phyloP scores from a whole-genome alignment of 2,329 filamentous ascomycete genomes.

The Catunica adiposa region DNA sequence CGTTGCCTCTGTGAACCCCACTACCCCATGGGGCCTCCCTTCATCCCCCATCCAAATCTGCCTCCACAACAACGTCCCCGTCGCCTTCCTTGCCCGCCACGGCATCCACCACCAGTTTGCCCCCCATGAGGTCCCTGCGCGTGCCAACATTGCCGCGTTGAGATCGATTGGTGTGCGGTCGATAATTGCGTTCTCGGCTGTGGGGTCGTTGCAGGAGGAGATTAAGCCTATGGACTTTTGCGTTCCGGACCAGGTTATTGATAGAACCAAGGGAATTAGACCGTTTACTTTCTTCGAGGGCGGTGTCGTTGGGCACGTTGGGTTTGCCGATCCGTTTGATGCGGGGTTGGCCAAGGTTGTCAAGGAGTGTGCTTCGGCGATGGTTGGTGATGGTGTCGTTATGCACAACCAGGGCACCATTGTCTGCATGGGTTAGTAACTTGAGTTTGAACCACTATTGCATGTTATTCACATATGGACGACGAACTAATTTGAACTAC shows the following conservation, averaged over 20 bases:
- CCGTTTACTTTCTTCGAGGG: slow-evolving; percentile 93
- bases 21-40: slow-evolving; percentile 79
- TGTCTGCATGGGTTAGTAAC: slow-evolving; percentile 71
- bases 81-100: slow-evolving; percentile 91
- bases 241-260: slow-evolving; percentile 88
- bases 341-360: slow-evolving; percentile 59
- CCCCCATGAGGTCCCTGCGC: slow-evolving; percentile 85
- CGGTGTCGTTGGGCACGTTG: slow-evolving; percentile 83
- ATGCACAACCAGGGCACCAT: slow-evolving; percentile 74
- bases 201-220: slow-evolving; percentile 79
- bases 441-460: neutral
- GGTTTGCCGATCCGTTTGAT: slow-evolving; percentile 94
- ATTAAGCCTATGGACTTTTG: slow-evolving; percentile 96
- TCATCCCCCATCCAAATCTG: slow-evolving; percentile 67
- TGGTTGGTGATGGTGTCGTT: slow-evolving; percentile 70
- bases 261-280: slow-evolving; percentile 86
- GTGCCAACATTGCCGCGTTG: slow-evolving; percentile 96
- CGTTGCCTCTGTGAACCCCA: slow-evolving; percentile 57
- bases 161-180: slow-evolving; percentile 75
- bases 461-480: neutral
- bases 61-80: slow-evolving; percentile 62
- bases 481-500: neutral
- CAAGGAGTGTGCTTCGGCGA: slow-evolving; percentile 52
- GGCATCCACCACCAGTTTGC: slow-evolving; percentile 76
- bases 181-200: slow-evolving; percentile 87